Percentiles rank a stretch among this genome's conserved stretches.
phyloP scores from a whole-genome alignment of 108 stramenopile species.

The Skeletonema potamos region DNA sequence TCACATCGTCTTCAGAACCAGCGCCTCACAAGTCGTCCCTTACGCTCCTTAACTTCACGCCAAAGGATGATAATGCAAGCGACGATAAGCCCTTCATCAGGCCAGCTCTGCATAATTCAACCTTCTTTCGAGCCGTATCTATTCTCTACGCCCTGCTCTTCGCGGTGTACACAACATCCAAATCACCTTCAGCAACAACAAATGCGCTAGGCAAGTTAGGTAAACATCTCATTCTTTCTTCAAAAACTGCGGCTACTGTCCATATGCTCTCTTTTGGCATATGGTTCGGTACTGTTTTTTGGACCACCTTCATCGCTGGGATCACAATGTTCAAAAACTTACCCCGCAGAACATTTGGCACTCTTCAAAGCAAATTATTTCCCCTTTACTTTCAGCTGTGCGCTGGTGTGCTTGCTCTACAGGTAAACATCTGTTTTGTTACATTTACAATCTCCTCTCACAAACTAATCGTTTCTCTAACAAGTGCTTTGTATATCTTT shows the following conservation, averaged over 20 bases:
- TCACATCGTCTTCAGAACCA: background rate
- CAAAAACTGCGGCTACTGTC: conserved; percentile 48
- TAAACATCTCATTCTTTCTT: conserved; percentile 26
- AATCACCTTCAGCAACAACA: conserved; percentile 2
- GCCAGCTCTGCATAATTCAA: conserved; percentile 42
- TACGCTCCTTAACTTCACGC: conserved; percentile 6
- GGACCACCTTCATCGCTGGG: conserved; percentile 79
- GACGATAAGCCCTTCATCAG: conserved; percentile 30
- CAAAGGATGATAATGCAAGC: conserved; percentile 3
- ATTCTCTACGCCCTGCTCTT: conserved; percentile 38
- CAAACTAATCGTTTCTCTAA: background rate
- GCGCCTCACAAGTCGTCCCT: background rate
- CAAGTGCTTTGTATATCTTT: background rate
- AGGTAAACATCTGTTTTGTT: conserved; percentile 26
- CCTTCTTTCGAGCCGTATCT: conserved; percentile 28
- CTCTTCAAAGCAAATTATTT: conserved; percentile 79
- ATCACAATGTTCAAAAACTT: conserved; percentile 86
- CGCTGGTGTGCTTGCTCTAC: conserved; percentile 52
- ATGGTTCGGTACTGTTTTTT: conserved; percentile 74
- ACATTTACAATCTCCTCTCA: background rate
- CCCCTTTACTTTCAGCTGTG: conserved; percentile 74
- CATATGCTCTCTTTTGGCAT: conserved; percentile 69
- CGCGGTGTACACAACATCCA: conserved; percentile 33
- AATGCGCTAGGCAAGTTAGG: conserved; percentile 20
- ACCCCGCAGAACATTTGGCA: conserved; percentile 81